Evolutionary conservation across 805 yeast species (phyloP), one percentile per base, ranked within the genome.

Genomic region (Kluyveromyces dobzhanskii): DNA sequence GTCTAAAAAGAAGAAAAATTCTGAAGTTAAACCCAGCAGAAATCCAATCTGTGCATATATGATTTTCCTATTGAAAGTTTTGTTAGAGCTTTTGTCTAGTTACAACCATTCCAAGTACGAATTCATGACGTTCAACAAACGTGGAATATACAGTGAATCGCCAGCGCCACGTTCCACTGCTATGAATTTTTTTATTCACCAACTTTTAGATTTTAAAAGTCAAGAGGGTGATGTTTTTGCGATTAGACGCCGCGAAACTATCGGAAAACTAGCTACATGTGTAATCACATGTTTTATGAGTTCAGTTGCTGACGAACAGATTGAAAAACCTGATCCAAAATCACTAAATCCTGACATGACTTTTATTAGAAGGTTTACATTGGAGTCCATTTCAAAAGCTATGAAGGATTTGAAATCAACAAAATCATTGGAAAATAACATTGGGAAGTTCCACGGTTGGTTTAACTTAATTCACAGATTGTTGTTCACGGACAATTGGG

Each of bases 71-170:
- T 61, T 88, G 29, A 84, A 78, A 47, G 61, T 76, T 0, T 58
- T 87, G 29, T 70, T 78, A 0, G 97, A 88, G 48, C 61, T 86
- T 6, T 58, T 88, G 6, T 74, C 79, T 2, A 83, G 95, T 2
- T 88, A 87, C 55, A 81, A 79, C 44, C 80, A 78, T 44, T 75
- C 87, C 37, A 88, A 88, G 56, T 69, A 83, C 36, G 95, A 87
- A 50, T 82, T 88, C 50, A 62, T 87, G 41, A 78, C 90, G 0
- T 88, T 75, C 48, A 77, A 90, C 2, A 80, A 56, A 44, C 78
- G 65, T 77, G 78, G 54, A 56, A 43, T 43, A 39, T 51, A 38
- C 51, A 51, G 54, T 39, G 73, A 64, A 11, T 52, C 62, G 2
- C 62, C 69, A 12, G 85, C 79, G 50, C 94, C 94, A 2, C 69